Base-by-base conservation (phyloP, 2,329 filamentous ascomycete genomes). In the Talaromyces verruculosus region DNA sequence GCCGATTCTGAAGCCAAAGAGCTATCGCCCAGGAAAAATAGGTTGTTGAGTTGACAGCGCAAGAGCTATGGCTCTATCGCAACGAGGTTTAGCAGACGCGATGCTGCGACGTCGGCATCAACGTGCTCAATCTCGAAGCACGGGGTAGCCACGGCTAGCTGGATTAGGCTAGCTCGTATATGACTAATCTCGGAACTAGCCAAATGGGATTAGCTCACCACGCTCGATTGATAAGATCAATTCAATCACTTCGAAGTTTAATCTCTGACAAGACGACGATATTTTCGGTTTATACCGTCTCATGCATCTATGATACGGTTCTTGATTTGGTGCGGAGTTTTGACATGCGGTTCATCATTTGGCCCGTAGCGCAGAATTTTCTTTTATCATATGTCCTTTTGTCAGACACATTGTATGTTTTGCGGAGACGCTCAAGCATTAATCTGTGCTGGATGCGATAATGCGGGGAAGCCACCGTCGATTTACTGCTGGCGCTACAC, bases 71-170 rank as follows among this genome's bases (percentile, higher is more conserved):
- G 45, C 60, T 57, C 47, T 58, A 60, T 64, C 61, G 60, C 66
- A 65, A 59, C 41, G 25, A 55, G 55, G 33, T 25, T 33, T 58
- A n/a, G 22, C n/a, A 53, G 62, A 66, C 65, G 53, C 65, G 65
- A 63, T 45, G 19, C 61, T 53, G 41, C 65, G 53, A 63, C 49
- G 64, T 63, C 57, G 59, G 58, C 59, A 61, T 63, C 60, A 63
- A 60, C 65, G 61, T 66, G 60, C 61, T 62, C 37, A 37, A 59
- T 47, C 53, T 63, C 61, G 65, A 66, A 66, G 65, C 65, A 60
- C 61, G 61, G 65, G 61, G 51, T 57, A 64, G 17, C 39, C 17
- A 22, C 17, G 30, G 39, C 65, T 67, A 67, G 13, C 65, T 49
- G 5, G 1, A 25, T 33, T 28, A 0, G 49, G 61, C 35, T 57